Evolutionary conservation across 148 eudicot species (phyloP), one percentile per base, ranked within the genome.

Genomic region (Chenopodium suecicum): DNA sequence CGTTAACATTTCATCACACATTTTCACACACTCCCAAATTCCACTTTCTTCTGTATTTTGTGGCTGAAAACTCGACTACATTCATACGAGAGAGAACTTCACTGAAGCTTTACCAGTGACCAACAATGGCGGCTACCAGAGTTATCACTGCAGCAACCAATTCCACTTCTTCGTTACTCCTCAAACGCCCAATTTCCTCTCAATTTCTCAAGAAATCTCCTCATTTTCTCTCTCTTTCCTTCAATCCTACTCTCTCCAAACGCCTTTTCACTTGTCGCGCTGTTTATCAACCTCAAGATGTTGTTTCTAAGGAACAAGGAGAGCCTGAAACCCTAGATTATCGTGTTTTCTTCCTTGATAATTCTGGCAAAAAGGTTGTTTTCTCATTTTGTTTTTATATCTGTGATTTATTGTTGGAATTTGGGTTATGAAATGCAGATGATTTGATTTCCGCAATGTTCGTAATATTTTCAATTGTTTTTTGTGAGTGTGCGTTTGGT

Each of bases 311-410:
- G 63, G 88, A 89, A 9, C 88, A 93, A 67, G 94, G 97, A 27
- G 86, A 78, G 66, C 92, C 97, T n/a, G 91, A 91, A 80, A 87
- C 98, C 86, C 92, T 94, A 0, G 98, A 94, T 83, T 88, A 92
- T 77, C 91, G 98, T 46, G 91, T 94, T 52, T 94, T 94, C 84
- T 91, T 92, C 79, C 70, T 85, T 67, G 92, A 91, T 27, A 84
- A 84, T 68, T 91, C 97, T 29, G 98, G 97, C 83, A 92, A 88
- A 78, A 94, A 90, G 92, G 98, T 94, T 68, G 13, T 70, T 20
- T 17, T 17, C 62, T 58, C 3, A 67, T 27, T 22, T 41, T 41
- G 44, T 41, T 41, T 41, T 7, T 41, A 41, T 41, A 41, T 41
- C 8, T 5, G 13, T 73, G 2, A 1, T 2, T 66, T 41, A 29